Conservation (phyloP, 78 protist species). For the Bigelowiella natans region DNA sequence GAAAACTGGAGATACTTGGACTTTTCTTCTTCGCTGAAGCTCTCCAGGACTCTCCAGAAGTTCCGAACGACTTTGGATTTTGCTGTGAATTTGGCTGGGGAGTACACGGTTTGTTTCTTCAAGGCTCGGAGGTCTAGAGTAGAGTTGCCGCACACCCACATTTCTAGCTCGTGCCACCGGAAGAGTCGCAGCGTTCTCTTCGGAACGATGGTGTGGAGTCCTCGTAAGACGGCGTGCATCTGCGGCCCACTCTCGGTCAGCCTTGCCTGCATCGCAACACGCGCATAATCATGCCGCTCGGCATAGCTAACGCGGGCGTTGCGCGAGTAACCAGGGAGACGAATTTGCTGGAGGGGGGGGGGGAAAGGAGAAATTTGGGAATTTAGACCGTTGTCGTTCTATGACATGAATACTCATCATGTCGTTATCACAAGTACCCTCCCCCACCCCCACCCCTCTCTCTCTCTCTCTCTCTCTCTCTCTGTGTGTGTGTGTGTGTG, state of each 20-base stretch:
- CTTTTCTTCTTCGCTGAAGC: background rate
- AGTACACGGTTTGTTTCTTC: background rate
- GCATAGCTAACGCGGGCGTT: background rate
- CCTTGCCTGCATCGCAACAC: background rate
- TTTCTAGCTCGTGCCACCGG: background rate
- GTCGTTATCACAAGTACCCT: too few relatives aligned
- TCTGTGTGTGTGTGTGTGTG: too few relatives aligned
- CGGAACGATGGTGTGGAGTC: background rate
- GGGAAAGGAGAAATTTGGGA: too few relatives aligned
- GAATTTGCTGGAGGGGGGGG: too few relatives aligned
- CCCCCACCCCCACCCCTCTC: too few relatives aligned
- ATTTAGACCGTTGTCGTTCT: too few relatives aligned
- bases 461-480: too few relatives aligned
- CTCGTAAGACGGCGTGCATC: background rate
- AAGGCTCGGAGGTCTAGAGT: background rate
- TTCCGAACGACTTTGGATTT: background rate
- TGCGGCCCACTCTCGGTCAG: background rate
- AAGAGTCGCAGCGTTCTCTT: background rate
- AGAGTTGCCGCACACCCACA: background rate
- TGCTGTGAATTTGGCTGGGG: background rate
- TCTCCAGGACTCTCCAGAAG: background rate
- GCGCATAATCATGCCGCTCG: background rate
- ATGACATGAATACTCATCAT: too few relatives aligned
- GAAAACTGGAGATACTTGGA: background rate
- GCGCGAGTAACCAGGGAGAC: background rate